These are phyloP conservation scores for Pezicula rhizophila DNA, from an alignment of 2,329 filamentous ascomycete genomes.

Conservation along the genomic window DNA sequence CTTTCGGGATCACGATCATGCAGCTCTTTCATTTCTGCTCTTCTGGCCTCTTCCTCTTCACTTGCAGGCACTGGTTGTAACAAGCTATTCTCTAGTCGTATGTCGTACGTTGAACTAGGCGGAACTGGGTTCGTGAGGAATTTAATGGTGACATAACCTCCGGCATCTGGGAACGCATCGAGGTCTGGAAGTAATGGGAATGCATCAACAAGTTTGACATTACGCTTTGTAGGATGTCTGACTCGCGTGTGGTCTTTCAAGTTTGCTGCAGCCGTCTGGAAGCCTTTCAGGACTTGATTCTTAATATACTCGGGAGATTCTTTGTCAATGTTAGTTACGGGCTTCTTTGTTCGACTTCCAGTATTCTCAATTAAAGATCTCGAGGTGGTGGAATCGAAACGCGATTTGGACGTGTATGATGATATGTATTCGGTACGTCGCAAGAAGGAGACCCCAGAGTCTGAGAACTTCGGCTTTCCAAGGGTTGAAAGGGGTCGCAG, in stretches of 20 bases:
- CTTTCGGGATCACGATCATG: slow-evolving; percentile 51
- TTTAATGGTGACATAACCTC: slow-evolving; percentile 64
- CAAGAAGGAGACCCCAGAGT: slow-evolving; percentile 83
- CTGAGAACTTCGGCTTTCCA: slow-evolving; percentile 73
- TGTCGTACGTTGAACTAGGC: slow-evolving; percentile 47
- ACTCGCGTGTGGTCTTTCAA: slow-evolving; percentile 48
- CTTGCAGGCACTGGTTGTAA: slow-evolving; percentile 52
- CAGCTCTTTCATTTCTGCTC: slow-evolving; percentile 42
- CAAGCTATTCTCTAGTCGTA: slow-evolving; percentile 54
- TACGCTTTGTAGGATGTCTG: slow-evolving; percentile 50
- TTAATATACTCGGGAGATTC: slow-evolving; percentile 61
- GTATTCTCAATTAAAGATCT: slow-evolving; percentile 40
- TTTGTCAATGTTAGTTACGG: slow-evolving; percentile 45
- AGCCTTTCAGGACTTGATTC: slow-evolving; percentile 60
- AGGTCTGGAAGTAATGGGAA: slow-evolving; percentile 59
- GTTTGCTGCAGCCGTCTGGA: slow-evolving; percentile 46
- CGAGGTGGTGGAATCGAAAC: slow-evolving; percentile 46
- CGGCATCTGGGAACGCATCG: slow-evolving; percentile 63
- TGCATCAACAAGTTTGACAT: slow-evolving; percentile 52
- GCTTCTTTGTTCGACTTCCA: slow-evolving; percentile 31
- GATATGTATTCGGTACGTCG: slow-evolving; percentile 95
- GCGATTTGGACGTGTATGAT: slow-evolving; percentile 43
- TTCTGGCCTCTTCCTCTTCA: slow-evolving; percentile 44
- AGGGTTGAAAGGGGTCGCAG: slow-evolving; percentile 78
- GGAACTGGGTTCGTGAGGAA: slow-evolving; percentile 60